Evolutionary conservation across 2,329 filamentous ascomycete genomes (phyloP).

Genomic region (Hypocreales sp.): DNA sequence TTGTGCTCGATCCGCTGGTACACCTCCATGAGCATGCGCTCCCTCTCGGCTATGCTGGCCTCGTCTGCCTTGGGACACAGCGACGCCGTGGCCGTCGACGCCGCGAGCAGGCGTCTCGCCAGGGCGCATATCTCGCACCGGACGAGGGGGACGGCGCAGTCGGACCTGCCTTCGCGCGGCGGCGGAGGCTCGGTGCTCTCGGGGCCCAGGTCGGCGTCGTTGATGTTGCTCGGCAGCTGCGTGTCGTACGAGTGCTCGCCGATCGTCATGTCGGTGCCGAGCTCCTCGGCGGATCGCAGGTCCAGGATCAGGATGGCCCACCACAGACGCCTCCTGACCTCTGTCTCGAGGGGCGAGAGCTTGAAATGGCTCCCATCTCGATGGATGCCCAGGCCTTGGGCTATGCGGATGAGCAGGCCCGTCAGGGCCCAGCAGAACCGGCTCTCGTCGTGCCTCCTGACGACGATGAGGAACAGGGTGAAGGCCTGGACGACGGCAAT

Average conservation of each 20-base stretch:
- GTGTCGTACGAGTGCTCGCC: slow-evolving; percentile 28
- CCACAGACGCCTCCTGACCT: slow-evolving; percentile 46
- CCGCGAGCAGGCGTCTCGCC: slow-evolving; percentile 18
- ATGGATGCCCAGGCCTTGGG: slow-evolving; percentile 44
- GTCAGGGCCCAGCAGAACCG: slow-evolving; percentile 46
- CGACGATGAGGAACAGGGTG: slow-evolving; percentile 35
- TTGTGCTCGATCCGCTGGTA: slow-evolving; percentile 37
- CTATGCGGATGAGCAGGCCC: slow-evolving; percentile 40
- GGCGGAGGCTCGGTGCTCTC: slow-evolving; percentile 29
- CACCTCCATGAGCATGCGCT: slow-evolving; percentile 33
- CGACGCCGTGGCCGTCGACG: slow-evolving; percentile 17
- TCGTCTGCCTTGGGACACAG: slow-evolving; percentile 13
- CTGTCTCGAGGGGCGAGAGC: slow-evolving; percentile 40
- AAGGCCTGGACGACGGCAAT: slow-evolving; percentile 42
- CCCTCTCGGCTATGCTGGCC: slow-evolving; percentile 18
- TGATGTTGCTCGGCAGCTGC: slow-evolving; percentile 31
- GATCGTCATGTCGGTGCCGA: slow-evolving; percentile 30
- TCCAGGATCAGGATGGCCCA: slow-evolving; percentile 45
- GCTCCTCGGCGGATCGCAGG: slow-evolving; percentile 35
- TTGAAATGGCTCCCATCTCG: slow-evolving; percentile 35
- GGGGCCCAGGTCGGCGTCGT: slow-evolving; percentile 30
- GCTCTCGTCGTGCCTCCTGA: slow-evolving; percentile 29
- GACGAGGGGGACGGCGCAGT: slow-evolving; percentile 31
- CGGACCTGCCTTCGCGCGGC: slow-evolving; percentile 34
- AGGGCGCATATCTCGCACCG: slow-evolving; percentile 34